Conservation (phyloP, 148 eudicot species). For the Rhododendron kiyosumense region DNA sequence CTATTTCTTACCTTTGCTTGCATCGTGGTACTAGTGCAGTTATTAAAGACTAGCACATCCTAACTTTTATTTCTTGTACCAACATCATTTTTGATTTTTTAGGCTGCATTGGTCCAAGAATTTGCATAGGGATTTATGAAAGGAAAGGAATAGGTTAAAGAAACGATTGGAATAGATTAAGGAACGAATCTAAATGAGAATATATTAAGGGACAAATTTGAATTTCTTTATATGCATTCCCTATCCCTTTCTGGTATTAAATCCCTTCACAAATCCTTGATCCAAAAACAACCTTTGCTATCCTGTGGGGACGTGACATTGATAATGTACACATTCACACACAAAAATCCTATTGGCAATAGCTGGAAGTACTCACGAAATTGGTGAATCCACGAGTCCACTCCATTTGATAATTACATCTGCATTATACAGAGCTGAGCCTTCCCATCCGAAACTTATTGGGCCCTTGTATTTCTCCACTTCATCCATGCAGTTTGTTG, state of each 20-base stretch:
- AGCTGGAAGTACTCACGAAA: background rate
- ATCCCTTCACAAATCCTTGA: background rate
- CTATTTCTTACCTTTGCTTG: background rate
- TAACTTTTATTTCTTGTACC: background rate
- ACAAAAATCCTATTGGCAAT: background rate
- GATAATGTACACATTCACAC: background rate
- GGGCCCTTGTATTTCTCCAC: conserved; percentile 8
- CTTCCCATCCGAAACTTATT: background rate
- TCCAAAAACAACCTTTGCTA: background rate
- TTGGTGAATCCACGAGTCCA: background rate
- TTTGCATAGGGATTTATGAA: background rate
- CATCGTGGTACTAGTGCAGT: background rate
- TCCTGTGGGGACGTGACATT: background rate
- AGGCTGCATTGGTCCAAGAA: background rate
- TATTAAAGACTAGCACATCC: background rate
- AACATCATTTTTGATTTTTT: background rate
- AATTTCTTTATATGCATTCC: background rate
- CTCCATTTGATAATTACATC: background rate
- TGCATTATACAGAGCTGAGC: background rate
- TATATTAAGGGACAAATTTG: background rate
- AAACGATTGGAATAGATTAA: background rate
- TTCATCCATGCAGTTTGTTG: conserved; percentile 59
- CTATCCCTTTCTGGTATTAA: background rate
- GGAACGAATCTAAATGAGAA: background rate
- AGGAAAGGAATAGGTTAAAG: background rate